Conservation (phyloP, 2,329 filamentous ascomycete genomes). For the Fusarium pseudonygamai region DNA sequence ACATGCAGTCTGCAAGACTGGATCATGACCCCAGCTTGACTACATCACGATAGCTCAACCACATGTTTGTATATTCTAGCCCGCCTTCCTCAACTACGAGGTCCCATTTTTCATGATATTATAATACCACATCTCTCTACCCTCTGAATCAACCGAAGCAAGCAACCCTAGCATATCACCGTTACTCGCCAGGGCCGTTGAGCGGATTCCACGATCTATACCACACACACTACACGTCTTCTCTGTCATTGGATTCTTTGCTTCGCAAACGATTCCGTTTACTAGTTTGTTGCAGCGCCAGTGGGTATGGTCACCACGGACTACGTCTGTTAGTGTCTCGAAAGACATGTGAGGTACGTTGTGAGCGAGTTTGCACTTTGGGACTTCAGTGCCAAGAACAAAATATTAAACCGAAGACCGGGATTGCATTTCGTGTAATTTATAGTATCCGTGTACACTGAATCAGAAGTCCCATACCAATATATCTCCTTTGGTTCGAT, state of each 20-base stretch:
- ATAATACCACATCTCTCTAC: background rate
- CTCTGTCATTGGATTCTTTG: background rate
- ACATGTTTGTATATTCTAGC: fast-evolving
- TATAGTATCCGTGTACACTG: fast-evolving
- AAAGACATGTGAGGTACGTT: background rate
- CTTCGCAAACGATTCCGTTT: background rate
- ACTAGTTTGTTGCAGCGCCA: background rate
- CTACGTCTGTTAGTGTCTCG: fast-evolving
- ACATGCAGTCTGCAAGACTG: background rate
- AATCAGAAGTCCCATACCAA: fast-evolving
- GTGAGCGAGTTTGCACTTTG: background rate
- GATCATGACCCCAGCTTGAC: background rate
- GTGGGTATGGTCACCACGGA: background rate
- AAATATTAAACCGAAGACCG: no score
- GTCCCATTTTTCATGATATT: background rate
- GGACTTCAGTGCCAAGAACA: no score
- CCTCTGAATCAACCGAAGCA: background rate
- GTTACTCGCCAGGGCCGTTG: background rate
- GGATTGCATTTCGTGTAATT: background rate
- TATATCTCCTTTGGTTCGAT: background rate
- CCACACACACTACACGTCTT: background rate
- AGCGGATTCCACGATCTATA: background rate
- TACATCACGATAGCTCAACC: background rate
- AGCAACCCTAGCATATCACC: background rate
- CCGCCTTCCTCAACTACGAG: fast-evolving